A percentile compares a stretch with the other conserved stretches of the same genome.
Conservation (phyloP, 345 rosid species). For the Chamaenerion angustifolium region DNA sequence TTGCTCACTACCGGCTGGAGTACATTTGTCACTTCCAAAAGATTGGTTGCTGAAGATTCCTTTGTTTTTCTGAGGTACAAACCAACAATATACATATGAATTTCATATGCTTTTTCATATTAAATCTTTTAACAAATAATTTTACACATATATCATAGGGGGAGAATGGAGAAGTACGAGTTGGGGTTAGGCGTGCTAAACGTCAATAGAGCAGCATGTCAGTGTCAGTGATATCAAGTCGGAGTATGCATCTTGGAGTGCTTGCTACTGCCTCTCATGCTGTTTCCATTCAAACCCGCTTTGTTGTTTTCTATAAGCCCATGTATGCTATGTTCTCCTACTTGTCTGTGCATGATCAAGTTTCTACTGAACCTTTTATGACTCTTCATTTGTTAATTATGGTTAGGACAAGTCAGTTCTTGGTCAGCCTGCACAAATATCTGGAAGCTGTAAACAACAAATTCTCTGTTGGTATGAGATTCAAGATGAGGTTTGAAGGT, state of each 20-base stretch:
- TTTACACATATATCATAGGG: slow-evolving; percentile 23
- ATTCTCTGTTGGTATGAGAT: slow-evolving; percentile 67
- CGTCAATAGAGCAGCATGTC: slow-evolving; percentile 63
- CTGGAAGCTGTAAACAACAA: slow-evolving; percentile 45
- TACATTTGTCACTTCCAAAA: slow-evolving; percentile 82
- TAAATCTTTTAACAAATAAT: neutral
- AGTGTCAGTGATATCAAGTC: slow-evolving; percentile 78
- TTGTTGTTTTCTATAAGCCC: slow-evolving; percentile 85
- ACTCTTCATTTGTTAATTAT: neutral
- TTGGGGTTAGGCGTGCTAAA: slow-evolving; percentile 64
- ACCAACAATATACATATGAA: slow-evolving; percentile 4
- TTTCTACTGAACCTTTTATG: neutral
- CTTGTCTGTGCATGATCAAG: neutral
- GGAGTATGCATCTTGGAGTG: slow-evolving; percentile 91
- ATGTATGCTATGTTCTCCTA: slow-evolving; percentile 28
- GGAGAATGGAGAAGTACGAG: slow-evolving; percentile 64
- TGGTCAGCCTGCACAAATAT: slow-evolving; percentile 64
- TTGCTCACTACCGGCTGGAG: slow-evolving; percentile 96
- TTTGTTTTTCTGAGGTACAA: slow-evolving; percentile 77
- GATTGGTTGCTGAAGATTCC: slow-evolving; percentile 77
- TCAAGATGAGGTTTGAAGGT: slow-evolving; percentile 87
- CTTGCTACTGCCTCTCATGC: slow-evolving; percentile 93
- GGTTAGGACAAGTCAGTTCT: slow-evolving; percentile 76
- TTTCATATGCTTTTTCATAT: neutral
- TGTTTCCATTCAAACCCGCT: slow-evolving; percentile 43